A percentile compares a stretch with the other conserved stretches of the same genome.
phyloP scores from a whole-genome alignment of 768 basidiomycete genomes.

The Leccinum pellstonianum region DNA sequence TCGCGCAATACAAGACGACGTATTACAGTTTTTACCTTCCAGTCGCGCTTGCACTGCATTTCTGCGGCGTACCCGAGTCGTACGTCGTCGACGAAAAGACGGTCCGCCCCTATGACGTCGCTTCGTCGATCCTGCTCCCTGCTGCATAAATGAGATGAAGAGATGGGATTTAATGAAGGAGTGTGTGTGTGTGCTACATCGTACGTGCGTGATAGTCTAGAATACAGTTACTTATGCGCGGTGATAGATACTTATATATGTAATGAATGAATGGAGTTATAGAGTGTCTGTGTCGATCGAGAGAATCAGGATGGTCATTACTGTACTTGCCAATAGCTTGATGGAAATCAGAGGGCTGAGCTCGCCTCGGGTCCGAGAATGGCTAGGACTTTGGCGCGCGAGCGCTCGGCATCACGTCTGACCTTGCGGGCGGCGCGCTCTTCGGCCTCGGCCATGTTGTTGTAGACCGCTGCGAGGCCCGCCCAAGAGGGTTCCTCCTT shows the following conservation, averaged over 20 bases:
- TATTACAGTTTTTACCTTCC: slow-evolving; percentile 51
- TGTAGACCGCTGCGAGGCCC: slow-evolving; percentile 1
- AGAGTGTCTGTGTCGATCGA: not conserved
- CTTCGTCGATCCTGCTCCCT: slow-evolving; percentile 3
- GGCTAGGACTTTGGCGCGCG: slow-evolving; percentile 10
- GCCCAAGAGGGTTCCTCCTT: not conserved
- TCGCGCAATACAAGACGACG: slow-evolving; percentile 36
- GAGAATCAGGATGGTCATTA: not conserved
- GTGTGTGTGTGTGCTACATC: not conserved
- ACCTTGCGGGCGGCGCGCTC: slow-evolving; percentile 11
- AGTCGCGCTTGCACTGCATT: slow-evolving; percentile 1
- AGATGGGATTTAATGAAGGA: not conserved
- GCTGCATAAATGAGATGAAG: not conserved
- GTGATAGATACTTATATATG: not conserved
- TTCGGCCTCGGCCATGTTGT: not conserved
- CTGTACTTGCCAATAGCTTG: not conserved
- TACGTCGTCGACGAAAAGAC: slow-evolving; percentile 42
- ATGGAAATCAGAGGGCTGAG: not conserved
- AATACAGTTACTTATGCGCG: not conserved
- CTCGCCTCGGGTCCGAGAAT: slow-evolving; percentile 6
- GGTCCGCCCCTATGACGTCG: not conserved
- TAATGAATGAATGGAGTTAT: not conserved
- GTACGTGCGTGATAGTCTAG: not conserved
- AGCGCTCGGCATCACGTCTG: slow-evolving; percentile 11
- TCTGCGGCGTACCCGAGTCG: slow-evolving; percentile 5